Conservation (phyloP, 2,329 filamentous ascomycete species). For the Phyllosticta citrichinensis region DNA sequence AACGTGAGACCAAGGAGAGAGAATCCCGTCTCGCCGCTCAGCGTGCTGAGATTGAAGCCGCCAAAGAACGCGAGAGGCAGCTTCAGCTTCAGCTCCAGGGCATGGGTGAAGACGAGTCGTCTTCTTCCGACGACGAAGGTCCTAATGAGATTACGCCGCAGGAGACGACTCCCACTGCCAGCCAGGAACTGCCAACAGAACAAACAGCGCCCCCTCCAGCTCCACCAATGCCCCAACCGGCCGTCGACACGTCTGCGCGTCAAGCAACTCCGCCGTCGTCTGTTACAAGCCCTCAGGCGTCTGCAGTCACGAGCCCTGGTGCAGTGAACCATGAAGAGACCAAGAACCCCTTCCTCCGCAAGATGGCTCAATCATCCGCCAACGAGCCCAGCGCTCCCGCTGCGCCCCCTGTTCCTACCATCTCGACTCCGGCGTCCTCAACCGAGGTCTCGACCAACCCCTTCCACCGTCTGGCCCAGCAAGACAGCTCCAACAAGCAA, state of each 20-base stretch:
- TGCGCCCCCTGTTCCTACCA: conserved; percentile 41
- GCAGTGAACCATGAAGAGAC: conserved; percentile 60
- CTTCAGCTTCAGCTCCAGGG: conserved; percentile 79
- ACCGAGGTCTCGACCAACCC: conserved; percentile 75
- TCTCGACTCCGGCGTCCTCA: conserved; percentile 33
- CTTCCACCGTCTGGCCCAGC: conserved; percentile 76
- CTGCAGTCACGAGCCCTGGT: conserved; percentile 39
- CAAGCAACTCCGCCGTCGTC: conserved; percentile 41
- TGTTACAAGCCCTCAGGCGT: conserved; percentile 35
- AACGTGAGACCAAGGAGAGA: conserved; percentile 78
- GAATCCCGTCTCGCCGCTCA: conserved; percentile 75
- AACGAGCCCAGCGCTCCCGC: conserved; percentile 42
- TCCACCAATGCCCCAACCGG: conserved; percentile 21
- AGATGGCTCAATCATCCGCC: conserved; percentile 58
- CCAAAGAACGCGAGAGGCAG: conserved; percentile 80
- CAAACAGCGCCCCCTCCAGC: conserved; percentile 39
- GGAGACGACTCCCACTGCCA: conserved; percentile 49
- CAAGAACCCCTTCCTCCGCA: conserved; percentile 91
- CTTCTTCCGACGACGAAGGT: conserved; percentile 59
- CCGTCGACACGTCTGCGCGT: conserved; percentile 27
- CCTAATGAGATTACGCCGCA: conserved; percentile 58
- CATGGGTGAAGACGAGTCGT: conserved; percentile 64
- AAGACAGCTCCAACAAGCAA: conserved; percentile 40
- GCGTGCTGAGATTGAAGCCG: conserved; percentile 83
- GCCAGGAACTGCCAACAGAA: conserved; percentile 39